These are phyloP conservation scores for Raffaelea arxii DNA, from an alignment of 2,329 filamentous ascomycete genomes.

Conservation along the genomic window DNA sequence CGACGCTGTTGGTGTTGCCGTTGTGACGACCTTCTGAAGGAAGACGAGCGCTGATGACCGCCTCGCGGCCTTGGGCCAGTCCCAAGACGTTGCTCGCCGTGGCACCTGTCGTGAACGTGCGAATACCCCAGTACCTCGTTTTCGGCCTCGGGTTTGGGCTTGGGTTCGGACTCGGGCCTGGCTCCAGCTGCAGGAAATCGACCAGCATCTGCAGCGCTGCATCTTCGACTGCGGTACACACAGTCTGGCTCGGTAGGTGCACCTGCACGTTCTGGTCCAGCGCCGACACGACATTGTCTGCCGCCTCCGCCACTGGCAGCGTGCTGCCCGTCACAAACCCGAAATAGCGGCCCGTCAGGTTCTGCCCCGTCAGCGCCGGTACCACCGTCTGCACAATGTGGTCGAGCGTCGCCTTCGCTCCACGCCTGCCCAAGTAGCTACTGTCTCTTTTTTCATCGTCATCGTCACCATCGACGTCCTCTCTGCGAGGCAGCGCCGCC, in stretches of 20 bases:
- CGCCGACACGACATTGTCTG: constrained; percentile 73
- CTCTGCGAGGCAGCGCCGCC: constrained; percentile 25
- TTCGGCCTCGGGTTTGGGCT: no score
- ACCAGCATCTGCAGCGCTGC: constrained; percentile 59
- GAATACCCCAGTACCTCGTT: constrained; percentile 49
- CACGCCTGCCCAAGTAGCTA: constrained; percentile 22
- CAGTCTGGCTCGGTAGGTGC: constrained; percentile 66
- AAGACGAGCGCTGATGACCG: constrained; percentile 35
- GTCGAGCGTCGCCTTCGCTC: constrained; percentile 21
- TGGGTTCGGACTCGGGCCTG: constrained; percentile 43
- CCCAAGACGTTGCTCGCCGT: constrained; percentile 79
- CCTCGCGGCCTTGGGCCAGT: constrained; percentile 56
- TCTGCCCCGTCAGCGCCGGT: constrained; percentile 56
- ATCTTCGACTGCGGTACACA: constrained; percentile 69
- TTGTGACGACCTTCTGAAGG: neutral
- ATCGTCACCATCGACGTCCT: neutral
- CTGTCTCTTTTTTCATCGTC: constrained; percentile 7
- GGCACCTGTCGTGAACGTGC: constrained; percentile 49
- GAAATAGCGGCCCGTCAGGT: constrained; percentile 62
- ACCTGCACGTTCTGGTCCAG: constrained; percentile 80
- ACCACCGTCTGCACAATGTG: constrained; percentile 38
- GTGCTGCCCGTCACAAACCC: constrained; percentile 81
- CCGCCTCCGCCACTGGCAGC: constrained; percentile 69
- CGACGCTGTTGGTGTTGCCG: constrained; percentile 31
- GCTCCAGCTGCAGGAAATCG: constrained; percentile 50